Percentiles rank a stretch among this genome's conserved stretches.
These are phyloP conservation scores for Russula olivacea DNA, from an alignment of 768 basidiomycete genomes.

Conservation along the genomic window DNA sequence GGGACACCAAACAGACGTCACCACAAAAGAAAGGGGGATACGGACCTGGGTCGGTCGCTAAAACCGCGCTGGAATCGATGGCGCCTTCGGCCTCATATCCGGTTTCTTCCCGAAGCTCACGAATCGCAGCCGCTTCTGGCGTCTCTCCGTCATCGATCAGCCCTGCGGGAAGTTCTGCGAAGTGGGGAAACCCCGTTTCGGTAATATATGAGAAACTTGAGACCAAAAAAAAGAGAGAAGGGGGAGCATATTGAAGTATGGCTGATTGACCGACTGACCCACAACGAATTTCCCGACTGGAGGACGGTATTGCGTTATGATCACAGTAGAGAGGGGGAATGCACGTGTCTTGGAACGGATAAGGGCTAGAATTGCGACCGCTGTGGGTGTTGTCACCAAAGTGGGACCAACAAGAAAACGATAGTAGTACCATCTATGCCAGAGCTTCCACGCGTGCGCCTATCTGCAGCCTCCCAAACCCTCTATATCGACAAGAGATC, in stretches of 20 bases:
- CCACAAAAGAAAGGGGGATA: slow-evolving; percentile 15
- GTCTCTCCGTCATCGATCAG: slow-evolving; percentile 84
- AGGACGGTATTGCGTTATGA: slow-evolving; percentile 91
- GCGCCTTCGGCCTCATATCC: slow-evolving; percentile 69
- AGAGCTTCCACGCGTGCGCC: slow-evolving; percentile 68
- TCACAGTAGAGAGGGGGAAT: slow-evolving; percentile 70
- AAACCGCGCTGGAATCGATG: slow-evolving; percentile 53
- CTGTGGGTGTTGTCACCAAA: slow-evolving; percentile 35
- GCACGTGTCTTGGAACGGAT: slow-evolving; percentile 66
- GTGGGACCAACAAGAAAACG: slow-evolving; percentile 3
- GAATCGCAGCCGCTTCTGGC: slow-evolving; percentile 70
- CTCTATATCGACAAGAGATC: slow-evolving; percentile 46
- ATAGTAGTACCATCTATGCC: slow-evolving; percentile 67
- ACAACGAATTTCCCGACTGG: slow-evolving; percentile 73
- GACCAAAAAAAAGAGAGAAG: not conserved
- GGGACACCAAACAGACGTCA: not conserved
- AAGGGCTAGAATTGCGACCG: slow-evolving; percentile 79
- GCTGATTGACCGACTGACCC: too few relatives aligned
- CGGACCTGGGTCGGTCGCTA: slow-evolving; percentile 68
- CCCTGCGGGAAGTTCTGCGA: slow-evolving; percentile 59
- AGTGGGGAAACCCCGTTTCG: not conserved
- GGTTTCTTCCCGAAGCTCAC: slow-evolving; percentile 92
- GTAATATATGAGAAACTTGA: not conserved
- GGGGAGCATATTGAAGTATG: not conserved
- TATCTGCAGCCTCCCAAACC: slow-evolving; percentile 85